These are phyloP conservation scores for Fagus crenata DNA, from an alignment of 306 rosid genomes.

Conservation along the genomic window DNA sequence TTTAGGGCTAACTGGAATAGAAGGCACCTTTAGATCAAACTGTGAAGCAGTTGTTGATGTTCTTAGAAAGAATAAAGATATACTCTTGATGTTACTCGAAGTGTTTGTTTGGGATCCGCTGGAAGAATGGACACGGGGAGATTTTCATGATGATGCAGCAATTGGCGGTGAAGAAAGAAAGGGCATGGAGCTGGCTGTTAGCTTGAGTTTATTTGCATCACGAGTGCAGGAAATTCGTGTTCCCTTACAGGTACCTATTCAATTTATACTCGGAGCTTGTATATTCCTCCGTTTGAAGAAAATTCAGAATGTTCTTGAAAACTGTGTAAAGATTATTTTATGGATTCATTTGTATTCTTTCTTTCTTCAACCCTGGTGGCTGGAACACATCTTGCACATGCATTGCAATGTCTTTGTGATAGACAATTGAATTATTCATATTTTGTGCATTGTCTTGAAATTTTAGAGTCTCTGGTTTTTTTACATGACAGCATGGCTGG, in stretches of 20 bases:
- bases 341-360: not conserved
- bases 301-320: not conserved
- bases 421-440: not conserved
- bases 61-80: conserved; percentile 85
- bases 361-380: not conserved
- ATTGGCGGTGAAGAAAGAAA: conserved; percentile 98
- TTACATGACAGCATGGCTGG: conserved; percentile 11
- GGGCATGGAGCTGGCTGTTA: conserved; percentile 99
- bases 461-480: conserved; percentile 16
- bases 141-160: conserved; percentile 94
- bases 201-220: conserved; percentile 95
- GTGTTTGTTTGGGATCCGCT: conserved; percentile 98
- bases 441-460: conserved; percentile 24
- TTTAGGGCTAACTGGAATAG: conserved; percentile 87
- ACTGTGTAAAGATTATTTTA: not conserved
- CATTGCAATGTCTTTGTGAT: conserved; percentile 1
- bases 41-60: conserved; percentile 79
- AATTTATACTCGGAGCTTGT: conserved; percentile 19
- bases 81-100: conserved; percentile 83
- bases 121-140: conserved; percentile 97
- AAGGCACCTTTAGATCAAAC: conserved; percentile 92
- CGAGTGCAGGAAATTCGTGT: conserved; percentile 97
- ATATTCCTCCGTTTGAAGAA: conserved; percentile 16
- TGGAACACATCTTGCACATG: not conserved
- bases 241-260: conserved; percentile 74